A percentile compares a stretch with the other conserved stretches of the same genome.
Conservation (phyloP, 1,284 basidiomycete species). For the Malassezia sympodialis region DNA sequence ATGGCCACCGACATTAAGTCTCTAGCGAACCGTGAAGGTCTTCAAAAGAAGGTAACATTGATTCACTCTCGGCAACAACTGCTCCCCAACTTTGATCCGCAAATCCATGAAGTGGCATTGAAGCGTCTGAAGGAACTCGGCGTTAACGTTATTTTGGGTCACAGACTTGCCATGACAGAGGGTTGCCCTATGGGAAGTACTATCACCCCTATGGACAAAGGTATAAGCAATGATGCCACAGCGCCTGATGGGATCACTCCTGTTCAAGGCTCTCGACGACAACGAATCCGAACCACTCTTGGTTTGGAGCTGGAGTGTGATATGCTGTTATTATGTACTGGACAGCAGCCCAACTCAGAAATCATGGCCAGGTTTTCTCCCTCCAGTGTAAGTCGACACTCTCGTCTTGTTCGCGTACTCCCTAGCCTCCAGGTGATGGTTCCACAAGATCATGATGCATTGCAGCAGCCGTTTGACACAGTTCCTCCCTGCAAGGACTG, state of each 20-base stretch:
- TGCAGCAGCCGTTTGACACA: conserved; percentile 32
- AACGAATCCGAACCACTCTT: conserved; percentile 36
- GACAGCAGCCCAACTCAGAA: conserved; percentile 43
- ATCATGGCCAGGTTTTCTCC: conserved; percentile 40
- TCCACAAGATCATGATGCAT: conserved; percentile 29
- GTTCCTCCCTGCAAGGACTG: conserved; percentile 43
- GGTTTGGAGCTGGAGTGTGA: conserved; percentile 41
- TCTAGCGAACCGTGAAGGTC: conserved; percentile 16
- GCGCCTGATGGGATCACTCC: conserved; percentile 3
- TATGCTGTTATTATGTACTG: conserved; percentile 43
- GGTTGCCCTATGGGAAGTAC: conserved; percentile 40
- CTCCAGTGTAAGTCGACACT: conserved; percentile 31
- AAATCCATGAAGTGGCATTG: conserved; percentile 36
- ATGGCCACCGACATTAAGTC: conserved; percentile 41
- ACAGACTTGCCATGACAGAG: conserved; percentile 38
- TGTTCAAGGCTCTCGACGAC: not conserved
- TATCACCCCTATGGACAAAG: conserved; percentile 10
- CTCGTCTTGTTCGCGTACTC: conserved; percentile 34
- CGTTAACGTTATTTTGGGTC: conserved; percentile 42
- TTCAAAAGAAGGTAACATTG: conserved; percentile 34
- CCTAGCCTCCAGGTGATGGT: conserved; percentile 39
- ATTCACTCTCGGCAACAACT: conserved; percentile 43
- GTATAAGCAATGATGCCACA: conserved; percentile 6
- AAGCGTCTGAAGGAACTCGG: conserved; percentile 34
- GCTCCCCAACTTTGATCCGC: conserved; percentile 42